These are phyloP conservation scores for Sclerotiophoma versabilis DNA, from an alignment of 2,329 filamentous ascomycete species.

Conservation along the genomic window DNA sequence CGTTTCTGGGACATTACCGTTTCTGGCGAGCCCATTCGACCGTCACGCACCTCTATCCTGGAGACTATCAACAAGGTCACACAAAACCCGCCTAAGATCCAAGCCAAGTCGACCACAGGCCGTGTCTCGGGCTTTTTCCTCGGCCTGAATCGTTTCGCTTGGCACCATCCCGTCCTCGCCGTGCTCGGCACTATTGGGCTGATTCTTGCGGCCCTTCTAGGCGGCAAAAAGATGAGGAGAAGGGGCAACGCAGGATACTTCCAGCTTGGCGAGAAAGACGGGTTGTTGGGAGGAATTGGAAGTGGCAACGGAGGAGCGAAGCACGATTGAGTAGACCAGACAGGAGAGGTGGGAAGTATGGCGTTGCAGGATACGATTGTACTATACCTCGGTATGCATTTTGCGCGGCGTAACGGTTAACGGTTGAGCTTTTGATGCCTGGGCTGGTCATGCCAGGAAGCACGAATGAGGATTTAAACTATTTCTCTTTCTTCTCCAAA, in stretches of 20 bases:
- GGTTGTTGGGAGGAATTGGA: conserved; percentile 62
- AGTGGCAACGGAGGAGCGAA: conserved; percentile 54
- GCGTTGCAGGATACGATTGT: conserved; percentile 6
- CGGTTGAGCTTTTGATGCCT: conserved; percentile 7
- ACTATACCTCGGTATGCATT: neutral
- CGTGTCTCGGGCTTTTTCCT: conserved; percentile 73
- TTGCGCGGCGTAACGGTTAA: conserved; percentile 4
- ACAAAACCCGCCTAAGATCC: conserved; percentile 72
- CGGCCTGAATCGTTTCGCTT: conserved; percentile 49
- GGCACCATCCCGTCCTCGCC: conserved; percentile 55
- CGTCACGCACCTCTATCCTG: conserved; percentile 87
- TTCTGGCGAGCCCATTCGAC: conserved; percentile 87
- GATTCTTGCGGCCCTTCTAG: conserved; percentile 56
- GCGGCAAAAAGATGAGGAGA: conserved; percentile 42
- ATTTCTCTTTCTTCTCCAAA: no score
- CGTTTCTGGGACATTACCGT: conserved; percentile 94
- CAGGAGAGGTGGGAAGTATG: no score
- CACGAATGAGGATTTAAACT: neutral
- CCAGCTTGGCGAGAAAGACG: conserved; percentile 72
- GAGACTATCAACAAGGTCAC: conserved; percentile 81
- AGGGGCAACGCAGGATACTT: conserved; percentile 65
- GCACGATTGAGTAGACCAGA: no score
- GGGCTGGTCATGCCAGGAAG: neutral
- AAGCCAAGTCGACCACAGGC: conserved; percentile 78
- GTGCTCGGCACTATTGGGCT: conserved; percentile 66